These are phyloP conservation scores for Nakazawaea peltata DNA, from an alignment of 805 yeast genomes.

Conservation along the genomic window DNA sequence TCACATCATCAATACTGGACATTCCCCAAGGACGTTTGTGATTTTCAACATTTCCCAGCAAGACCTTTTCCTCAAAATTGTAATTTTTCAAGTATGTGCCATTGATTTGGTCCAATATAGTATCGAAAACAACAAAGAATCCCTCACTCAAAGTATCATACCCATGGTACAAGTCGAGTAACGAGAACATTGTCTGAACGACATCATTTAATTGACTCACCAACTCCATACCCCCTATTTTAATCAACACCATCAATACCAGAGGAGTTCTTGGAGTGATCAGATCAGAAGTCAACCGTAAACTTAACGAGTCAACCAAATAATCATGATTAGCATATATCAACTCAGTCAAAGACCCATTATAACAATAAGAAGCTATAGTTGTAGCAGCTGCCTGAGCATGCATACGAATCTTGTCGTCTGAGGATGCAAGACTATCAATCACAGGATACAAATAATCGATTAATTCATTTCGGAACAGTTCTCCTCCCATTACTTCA, in stretches of 20 bases:
- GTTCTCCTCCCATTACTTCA: constrained; percentile 20
- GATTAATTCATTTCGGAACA: constrained; percentile 49
- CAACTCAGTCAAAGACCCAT: constrained; percentile 47
- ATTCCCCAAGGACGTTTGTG: constrained; percentile 55
- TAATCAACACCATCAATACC: constrained; percentile 60
- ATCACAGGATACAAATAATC: constrained; percentile 68
- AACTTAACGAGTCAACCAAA: constrained; percentile 69
- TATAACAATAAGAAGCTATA: constrained; percentile 43
- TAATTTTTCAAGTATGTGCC: constrained; percentile 24
- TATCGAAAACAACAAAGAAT: constrained; percentile 63
- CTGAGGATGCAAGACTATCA: constrained; percentile 57
- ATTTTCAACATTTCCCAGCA: constrained; percentile 4
- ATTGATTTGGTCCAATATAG: constrained; percentile 41
- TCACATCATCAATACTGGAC: constrained; percentile 31
- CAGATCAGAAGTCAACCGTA: constrained; percentile 58
- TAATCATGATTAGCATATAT: constrained; percentile 71
- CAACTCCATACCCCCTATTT: constrained; percentile 60
- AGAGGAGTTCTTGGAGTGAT: constrained; percentile 69
- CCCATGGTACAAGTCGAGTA: constrained; percentile 81
- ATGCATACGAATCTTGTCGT: constrained; percentile 34
- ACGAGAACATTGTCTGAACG: constrained; percentile 61
- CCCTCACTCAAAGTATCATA: constrained; percentile 66
- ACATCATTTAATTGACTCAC: constrained; percentile 66
- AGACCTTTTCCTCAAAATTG: constrained; percentile 17
- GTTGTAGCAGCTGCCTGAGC: constrained; percentile 46